Evolutionary conservation across 495 filamentous ascomycete genomes (phyloP).

Genomic region (Parathielavia appendiculata): DNA sequence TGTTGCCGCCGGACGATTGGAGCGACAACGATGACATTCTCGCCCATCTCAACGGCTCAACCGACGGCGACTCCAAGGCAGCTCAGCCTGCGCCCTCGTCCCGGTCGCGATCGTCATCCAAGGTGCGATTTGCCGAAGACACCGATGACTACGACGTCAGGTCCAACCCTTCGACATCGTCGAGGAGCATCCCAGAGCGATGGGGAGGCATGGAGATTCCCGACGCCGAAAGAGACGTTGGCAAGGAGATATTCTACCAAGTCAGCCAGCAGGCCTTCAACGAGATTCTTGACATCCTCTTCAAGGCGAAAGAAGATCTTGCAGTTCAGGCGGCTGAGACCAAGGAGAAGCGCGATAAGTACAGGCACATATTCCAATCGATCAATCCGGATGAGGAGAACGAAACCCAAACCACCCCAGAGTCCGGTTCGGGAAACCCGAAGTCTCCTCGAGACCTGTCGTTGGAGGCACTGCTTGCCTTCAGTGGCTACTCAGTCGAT

Average conservation of each 20-base stretch:
- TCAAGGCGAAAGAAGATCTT: conserved; percentile 72
- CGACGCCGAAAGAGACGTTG: conserved; percentile 72
- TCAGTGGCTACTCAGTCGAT: conserved; percentile 46
- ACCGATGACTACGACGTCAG: conserved; percentile 64
- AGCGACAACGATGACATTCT: conserved; percentile 58
- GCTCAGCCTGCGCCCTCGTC: conserved; percentile 48
- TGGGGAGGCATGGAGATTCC: conserved; percentile 82
- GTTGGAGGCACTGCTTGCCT: conserved; percentile 47
- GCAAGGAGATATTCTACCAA: conserved; percentile 85
- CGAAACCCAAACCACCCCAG: conserved; percentile 13
- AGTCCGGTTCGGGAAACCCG: background rate
- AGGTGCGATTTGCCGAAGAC: conserved; percentile 78
- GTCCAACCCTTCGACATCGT: conserved; percentile 76
- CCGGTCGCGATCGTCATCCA: conserved; percentile 77
- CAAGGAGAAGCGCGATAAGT: conserved; percentile 54
- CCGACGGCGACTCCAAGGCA: conserved; percentile 42
- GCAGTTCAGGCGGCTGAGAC: conserved; percentile 64
- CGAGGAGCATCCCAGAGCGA: conserved; percentile 70
- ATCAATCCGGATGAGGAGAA: conserved; percentile 46
- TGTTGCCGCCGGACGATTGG: conserved; percentile 57
- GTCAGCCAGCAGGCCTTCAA: conserved; percentile 87
- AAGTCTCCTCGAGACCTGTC: conserved; percentile 31
- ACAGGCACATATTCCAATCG: conserved; percentile 42
- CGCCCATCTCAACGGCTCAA: conserved; percentile 34
- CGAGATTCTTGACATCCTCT: conserved; percentile 80